Evolutionary conservation across 768 basidiomycete genomes (phyloP), one percentile per base, ranked within the genome.

Genomic region (Mycena albidolilacea): DNA sequence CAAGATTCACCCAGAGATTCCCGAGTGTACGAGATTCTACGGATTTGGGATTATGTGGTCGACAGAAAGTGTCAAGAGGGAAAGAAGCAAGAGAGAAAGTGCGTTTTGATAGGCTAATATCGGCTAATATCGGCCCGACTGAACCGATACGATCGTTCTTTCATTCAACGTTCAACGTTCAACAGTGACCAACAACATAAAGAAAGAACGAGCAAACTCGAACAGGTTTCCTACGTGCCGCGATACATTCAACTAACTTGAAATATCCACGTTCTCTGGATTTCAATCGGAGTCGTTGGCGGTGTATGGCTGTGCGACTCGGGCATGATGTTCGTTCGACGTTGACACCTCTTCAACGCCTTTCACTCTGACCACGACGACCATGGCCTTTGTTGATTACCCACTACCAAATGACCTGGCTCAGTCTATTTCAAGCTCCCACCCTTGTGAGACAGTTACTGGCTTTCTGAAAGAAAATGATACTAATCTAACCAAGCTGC

Each of bases 311-410:
- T 35, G 55, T 57, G 54, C 54, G n/a, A 35, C 30, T 30, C 30
- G 4, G 30, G 3, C 30, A 30, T 30, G 30, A 30, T 23, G 41
- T 14, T 43, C 41, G 2, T 30, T 10, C 55, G 23, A 54, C 52
- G 23, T 55, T 15, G 12, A n/a, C 35, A 12, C 30, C 5, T n/a
- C 30, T 14, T 57, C 30, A 19, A 48, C 46, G 12, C 55, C 55
- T 57, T 9, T 30, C 60, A 44, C 19, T 5, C n/a, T 23, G n/a
- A 65, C 64, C 64, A 43, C 64, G 52, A 65, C 52, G 15, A 23
- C 35, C 21, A 64, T 64, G 64, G 38, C 38, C 19, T 54, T 11
- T 5, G 19, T 35, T 15, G 55, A 35, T 23, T 57, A 9, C 14
- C 23, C 12, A 7, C 23, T 23, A 57, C 9, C 12, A 35, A 6